Conservation (phyloP, 768 basidiomycete species). For the Leccinum broughii region DNA sequence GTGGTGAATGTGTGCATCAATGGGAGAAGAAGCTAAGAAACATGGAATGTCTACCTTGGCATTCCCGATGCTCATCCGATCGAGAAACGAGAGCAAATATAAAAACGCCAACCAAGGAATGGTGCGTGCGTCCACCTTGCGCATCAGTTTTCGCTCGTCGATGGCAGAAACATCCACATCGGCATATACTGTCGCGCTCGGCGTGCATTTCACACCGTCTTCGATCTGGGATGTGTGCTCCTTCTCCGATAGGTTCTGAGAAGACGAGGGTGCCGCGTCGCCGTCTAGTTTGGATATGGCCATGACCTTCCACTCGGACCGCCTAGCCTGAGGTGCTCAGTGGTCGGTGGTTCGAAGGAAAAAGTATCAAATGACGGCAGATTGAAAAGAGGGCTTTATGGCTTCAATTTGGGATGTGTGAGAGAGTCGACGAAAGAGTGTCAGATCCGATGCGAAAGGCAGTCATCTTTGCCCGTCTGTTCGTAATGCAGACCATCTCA, state of each 20-base stretch:
- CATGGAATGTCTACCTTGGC: no score
- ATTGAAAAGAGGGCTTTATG: not conserved
- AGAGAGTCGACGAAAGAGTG: not conserved
- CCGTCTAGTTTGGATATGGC: no score
- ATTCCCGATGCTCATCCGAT: slow-evolving; percentile 57
- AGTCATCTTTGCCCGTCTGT: not conserved
- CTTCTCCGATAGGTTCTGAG: slow-evolving; percentile 8
- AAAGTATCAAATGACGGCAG: not conserved
- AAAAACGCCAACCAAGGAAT: slow-evolving; percentile 74
- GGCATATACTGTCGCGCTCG: slow-evolving; percentile 26
- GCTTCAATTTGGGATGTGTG: not conserved
- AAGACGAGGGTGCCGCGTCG: not conserved
- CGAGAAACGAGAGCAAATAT: slow-evolving; percentile 73
- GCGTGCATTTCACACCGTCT: not conserved
- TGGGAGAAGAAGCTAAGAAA: no score
- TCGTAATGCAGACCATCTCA: not conserved
- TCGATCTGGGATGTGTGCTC: slow-evolving; percentile 2
- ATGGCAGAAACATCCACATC: slow-evolving; percentile 58
- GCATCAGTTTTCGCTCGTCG: slow-evolving; percentile 66
- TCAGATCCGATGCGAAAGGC: slow-evolving; percentile 2
- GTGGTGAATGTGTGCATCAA: no score
- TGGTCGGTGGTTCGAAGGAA: no score
- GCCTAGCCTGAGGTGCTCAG: no score
- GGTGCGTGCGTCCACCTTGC: slow-evolving; percentile 68
- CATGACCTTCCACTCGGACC: no score